Evolutionary conservation across 1,284 basidiomycete genomes (phyloP), one percentile per base, ranked within the genome.

Genomic region (Trichosporon faecale): DNA sequence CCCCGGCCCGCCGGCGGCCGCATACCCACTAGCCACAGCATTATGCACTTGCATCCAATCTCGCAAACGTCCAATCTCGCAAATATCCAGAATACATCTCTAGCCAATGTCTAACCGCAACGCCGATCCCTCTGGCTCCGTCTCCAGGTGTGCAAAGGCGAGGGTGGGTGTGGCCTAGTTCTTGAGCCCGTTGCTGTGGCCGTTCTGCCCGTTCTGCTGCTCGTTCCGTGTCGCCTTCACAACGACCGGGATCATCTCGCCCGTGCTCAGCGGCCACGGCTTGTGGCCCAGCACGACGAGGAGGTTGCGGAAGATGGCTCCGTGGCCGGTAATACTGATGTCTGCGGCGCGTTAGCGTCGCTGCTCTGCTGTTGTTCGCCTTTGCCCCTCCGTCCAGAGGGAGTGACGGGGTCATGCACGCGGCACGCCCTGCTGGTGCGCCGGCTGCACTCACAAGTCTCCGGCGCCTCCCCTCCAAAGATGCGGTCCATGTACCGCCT

Each of bases 401-500:
- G n/a, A n/a, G n/a, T n/a, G n/a, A n/a, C n/a, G n/a, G n/a, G n/a
- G n/a, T n/a, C n/a, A n/a, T n/a, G 31, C 31, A 33, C 31, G 31
- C 31, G 31, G 31, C 31, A 33, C 31, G 40, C 40, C 40, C 40
- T 44, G 40, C 29, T 23, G 21, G 3, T 27, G 11, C n/a, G 29
- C 23, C 40, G 25, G 31, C 21, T 9, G 12, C 27, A 82, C 88
- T 75, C 72, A 91, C 90, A 89, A 16, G 79, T 85, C 69, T 86
- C 85, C 3, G 49, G 52, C 8, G 73, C 72, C 8, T 75, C 76
- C 23, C 79, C 74, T 65, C 87, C 85, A 73, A 93, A 93, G 25
- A 93, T 85, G 70, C 80, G 81, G 77, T 92, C 89, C 55, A 95
- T 80, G 0, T 90, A 88, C 70, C 75, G 77, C 81, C 67, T 89